Base-by-base conservation (phyloP, 495 filamentous ascomycete genomes). In the Aspergillus diversus region DNA sequence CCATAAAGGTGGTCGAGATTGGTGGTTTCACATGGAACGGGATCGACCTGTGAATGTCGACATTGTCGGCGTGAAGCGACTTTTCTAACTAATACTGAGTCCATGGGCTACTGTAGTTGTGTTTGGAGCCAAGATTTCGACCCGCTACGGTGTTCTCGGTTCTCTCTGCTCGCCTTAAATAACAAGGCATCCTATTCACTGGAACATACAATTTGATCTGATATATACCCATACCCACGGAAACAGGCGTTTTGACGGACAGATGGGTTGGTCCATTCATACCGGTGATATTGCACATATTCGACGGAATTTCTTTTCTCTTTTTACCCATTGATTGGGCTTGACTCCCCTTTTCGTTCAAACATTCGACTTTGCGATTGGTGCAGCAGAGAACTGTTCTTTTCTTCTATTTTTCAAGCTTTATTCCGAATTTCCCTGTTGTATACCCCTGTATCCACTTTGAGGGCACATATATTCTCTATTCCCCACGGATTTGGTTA, bases 1-100 rank as follows among this genome's bases (percentile, higher is more conserved):
- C 53, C 77, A 80, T 46, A 76, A 76, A 48, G 69, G 53, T 42
- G 78, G 78, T 32, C 74, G 75, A 15, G 78, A 80, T n/a, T 82
- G 80, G 80, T 82, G 78, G 80, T 80, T 76, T 61, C 80, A 82
- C 59, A 75, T 80, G 67, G 80, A 82, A 63, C 76, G 80, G 31
- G 80, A 82, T 55, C 77, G 80, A 16, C 79, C 76, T 7, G 67
- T 69, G 42, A 75, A 74, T 34, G 56, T 71, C n/a, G 75, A 80
- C 35, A 65, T 77, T 52, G 73, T 81, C 59, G 69, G 76, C 34
- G 51, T 73, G 13, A 72, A 73, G 55, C 73, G 71, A 55, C 76
- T 82, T 34, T 80, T 82, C 48, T 80, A 68, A 75, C 48, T 80
- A 68, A 75, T 43, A 7, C 35, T 8, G 17, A 33, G 16, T 21